These are phyloP conservation scores for Monosporascus sp. DNA, from an alignment of 2,329 filamentous ascomycete species.

Conservation along the genomic window DNA sequence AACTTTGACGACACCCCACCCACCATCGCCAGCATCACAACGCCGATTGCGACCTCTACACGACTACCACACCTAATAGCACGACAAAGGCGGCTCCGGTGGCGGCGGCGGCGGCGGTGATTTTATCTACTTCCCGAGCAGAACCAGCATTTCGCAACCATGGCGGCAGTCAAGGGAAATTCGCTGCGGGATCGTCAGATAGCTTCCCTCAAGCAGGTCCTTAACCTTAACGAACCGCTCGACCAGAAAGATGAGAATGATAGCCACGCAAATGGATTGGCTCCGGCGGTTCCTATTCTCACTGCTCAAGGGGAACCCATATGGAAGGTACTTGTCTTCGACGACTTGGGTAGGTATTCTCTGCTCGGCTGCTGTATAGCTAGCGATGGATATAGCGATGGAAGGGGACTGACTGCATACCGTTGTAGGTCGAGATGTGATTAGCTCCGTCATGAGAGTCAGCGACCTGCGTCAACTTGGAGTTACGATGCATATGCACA, in stretches of 20 bases:
- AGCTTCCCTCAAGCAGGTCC: constrained; percentile 88
- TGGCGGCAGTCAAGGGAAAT: constrained; percentile 20
- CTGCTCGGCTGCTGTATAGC: neutral
- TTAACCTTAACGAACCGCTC: constrained; percentile 83
- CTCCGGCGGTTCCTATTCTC: constrained; percentile 72
- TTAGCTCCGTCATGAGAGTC: constrained; percentile 91
- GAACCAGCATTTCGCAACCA: neutral
- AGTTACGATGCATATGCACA: constrained; percentile 95
- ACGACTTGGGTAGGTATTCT: constrained; percentile 55
- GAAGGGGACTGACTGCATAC: neutral
- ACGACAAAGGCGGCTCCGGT: too few species aligned
- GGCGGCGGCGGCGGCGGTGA: too few species aligned
- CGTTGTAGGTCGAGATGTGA: constrained; percentile 70
- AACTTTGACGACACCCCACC: too few species aligned
- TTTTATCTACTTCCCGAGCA: too few species aligned
- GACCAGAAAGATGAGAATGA: constrained; percentile 59
- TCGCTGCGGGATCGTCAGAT: constrained; percentile 30
- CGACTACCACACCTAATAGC: too few species aligned
- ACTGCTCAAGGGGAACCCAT: constrained; percentile 87
- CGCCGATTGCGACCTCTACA: too few species aligned
- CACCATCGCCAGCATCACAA: too few species aligned
- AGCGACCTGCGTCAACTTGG: constrained; percentile 90
- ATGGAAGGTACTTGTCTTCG: constrained; percentile 97
- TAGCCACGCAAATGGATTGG: constrained; percentile 56
- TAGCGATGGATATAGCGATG: too few species aligned